A percentile compares a stretch with the other conserved stretches of the same genome.
Conservation (phyloP, 306 rosid genomes). For the Ochetophila trinervis region DNA sequence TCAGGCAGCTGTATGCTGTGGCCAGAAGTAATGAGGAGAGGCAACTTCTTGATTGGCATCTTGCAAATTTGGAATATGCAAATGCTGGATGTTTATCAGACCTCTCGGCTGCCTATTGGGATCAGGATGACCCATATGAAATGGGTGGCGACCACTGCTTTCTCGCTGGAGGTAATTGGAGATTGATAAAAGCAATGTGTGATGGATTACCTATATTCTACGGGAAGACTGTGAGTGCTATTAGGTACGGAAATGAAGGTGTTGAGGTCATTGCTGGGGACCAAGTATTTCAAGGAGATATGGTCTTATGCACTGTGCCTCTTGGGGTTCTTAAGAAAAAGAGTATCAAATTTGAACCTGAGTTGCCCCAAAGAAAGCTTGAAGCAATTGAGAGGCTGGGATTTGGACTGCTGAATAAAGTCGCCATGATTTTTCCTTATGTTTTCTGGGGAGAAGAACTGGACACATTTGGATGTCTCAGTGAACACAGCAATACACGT, state of each 20-base stretch:
- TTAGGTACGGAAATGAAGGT: slow-evolving; percentile 65
- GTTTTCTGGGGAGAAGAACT: slow-evolving; percentile 97
- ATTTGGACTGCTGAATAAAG: slow-evolving; percentile 90
- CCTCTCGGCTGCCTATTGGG: slow-evolving; percentile 91
- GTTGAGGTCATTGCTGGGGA: slow-evolving; percentile 75
- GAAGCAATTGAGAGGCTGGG: slow-evolving; percentile 84
- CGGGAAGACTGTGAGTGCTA: slow-evolving; percentile 54
- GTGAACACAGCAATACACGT: slow-evolving; percentile 60
- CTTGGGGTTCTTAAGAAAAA: slow-evolving; percentile 84
- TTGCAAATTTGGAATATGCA: slow-evolving; percentile 89
- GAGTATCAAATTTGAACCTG: slow-evolving; percentile 63
- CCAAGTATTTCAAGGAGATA: slow-evolving; percentile 69
- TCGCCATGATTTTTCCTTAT: slow-evolving; percentile 83
- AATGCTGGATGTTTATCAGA: slow-evolving; percentile 97
- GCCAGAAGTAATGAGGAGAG: slow-evolving; percentile 60
- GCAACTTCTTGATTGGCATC: slow-evolving; percentile 94
- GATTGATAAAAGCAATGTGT: slow-evolving; percentile 75
- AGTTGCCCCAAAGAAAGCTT: slow-evolving; percentile 74
- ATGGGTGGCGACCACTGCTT: slow-evolving; percentile 99
- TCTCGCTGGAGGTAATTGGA: slow-evolving; percentile 88
- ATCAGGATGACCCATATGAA: slow-evolving; percentile 96
- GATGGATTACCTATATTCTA: slow-evolving; percentile 83
- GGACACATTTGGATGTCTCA: slow-evolving; percentile 93
- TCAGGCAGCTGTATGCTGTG: slow-evolving; percentile 64
- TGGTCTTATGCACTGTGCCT: slow-evolving; percentile 83